These are phyloP conservation scores for Aspergillus panamensis DNA, from an alignment of 495 filamentous ascomycete species.

Conservation along the genomic window DNA sequence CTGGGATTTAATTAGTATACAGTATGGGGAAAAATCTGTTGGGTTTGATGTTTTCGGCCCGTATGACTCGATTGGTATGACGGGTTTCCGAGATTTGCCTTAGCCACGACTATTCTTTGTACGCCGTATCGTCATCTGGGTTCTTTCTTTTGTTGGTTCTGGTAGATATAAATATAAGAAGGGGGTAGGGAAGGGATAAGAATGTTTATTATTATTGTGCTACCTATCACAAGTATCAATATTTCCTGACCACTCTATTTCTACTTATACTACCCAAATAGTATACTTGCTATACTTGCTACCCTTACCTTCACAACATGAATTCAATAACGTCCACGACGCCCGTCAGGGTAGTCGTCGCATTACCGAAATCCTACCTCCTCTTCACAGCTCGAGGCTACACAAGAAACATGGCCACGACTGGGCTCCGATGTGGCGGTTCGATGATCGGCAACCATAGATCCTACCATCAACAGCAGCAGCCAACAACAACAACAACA, in stretches of 20 bases:
- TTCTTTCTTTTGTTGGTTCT: not conserved
- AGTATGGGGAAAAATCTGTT: not conserved
- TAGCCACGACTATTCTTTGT: not conserved
- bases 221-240: not conserved
- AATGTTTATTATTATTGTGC: not conserved
- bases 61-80: constrained; percentile 11
- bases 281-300: not conserved
- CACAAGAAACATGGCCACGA: constrained; percentile 22
- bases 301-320: constrained; percentile 17
- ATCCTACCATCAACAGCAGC: constrained; percentile 10
- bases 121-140: not conserved
- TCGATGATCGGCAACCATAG: constrained; percentile 17
- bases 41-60: constrained; percentile 1
- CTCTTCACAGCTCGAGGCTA: constrained; percentile 29
- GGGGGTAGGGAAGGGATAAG: not conserved
- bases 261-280: not conserved
- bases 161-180: not conserved
- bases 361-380: constrained; percentile 27
- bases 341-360: constrained; percentile 32
- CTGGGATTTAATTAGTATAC: not conserved
- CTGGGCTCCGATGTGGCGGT: constrained; percentile 20
- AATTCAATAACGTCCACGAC: constrained; percentile 29
- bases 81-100: constrained; percentile 18
- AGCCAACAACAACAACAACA: constrained; percentile 10
- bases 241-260: not conserved